Base-by-base conservation (phyloP, 768 basidiomycete species). In the Tulasnella sp. region DNA sequence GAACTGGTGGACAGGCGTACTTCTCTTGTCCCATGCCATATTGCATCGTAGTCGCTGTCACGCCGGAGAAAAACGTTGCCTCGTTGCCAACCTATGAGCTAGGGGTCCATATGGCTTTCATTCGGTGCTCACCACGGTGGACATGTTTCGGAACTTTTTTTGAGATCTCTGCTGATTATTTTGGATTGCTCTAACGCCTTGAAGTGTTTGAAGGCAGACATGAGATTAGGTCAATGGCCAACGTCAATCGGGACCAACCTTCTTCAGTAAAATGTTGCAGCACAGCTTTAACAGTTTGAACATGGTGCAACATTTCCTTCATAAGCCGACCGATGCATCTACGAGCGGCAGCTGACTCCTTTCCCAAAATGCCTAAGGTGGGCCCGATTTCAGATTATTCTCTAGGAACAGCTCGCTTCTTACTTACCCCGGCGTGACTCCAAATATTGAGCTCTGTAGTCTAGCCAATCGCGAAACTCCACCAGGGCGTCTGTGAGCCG, bases 361-460 rank as follows among this genome's bases (percentile, higher is more conserved):
- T 6, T 16, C 34, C 3, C 27, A 68, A 34, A 44, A 93, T 88
- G 83, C 85, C 82, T 93, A 90, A 3, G 93, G 91, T 42, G 92
- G 89, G 4, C 91, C 90, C 82, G 90, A 91, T 62, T 88, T 89
- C 84, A 93, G 92, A 86, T 93, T 92, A 38, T 90, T 92, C 92
- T 44, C 8, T 42, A 9, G 9, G 21, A 79, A 76, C 6, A 81
- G 74, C 10, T 74, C 36, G 19, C 27, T 74, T 1, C 40, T 31
- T 16, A 31, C 87, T 84, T 21, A 68, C 34, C 14, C 34, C 24
- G 62, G 82, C 92, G 93, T 77, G 89, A 89, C 80, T 87, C 87
- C 72, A 94, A 84, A 83, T 92, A 92, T 56, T 91, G 91, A 18
- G 92, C 88, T 92, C 93, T 93, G 81, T 93, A 93, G 91, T 89